These are phyloP conservation scores for Pythium rhizo-oryzae DNA, from an alignment of 352 stramenopile species.

Conservation along the genomic window DNA sequence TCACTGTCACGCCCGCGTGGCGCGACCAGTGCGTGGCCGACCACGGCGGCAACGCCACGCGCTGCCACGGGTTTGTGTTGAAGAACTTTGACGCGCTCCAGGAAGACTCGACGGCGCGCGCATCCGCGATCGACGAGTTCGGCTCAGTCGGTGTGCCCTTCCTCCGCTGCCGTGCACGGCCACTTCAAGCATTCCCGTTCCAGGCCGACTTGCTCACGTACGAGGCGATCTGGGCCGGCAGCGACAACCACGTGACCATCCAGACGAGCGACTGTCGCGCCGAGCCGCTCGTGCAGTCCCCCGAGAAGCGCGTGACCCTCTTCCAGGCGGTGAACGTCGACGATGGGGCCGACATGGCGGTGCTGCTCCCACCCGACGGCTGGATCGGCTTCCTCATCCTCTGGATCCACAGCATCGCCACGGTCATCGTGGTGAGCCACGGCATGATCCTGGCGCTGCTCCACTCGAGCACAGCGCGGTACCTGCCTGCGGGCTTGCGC, in stretches of 20 bases:
- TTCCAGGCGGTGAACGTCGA: slow-evolving; percentile 44
- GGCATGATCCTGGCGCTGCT: slow-evolving; percentile 47
- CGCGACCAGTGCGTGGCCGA: slow-evolving; percentile 33
- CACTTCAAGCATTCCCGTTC: slow-evolving; percentile 40
- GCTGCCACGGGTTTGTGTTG: slow-evolving; percentile 48
- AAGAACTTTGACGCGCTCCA: slow-evolving; percentile 44
- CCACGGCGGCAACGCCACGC: slow-evolving; percentile 31
- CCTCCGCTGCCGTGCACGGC: slow-evolving; percentile 44
- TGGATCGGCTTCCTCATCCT: slow-evolving; percentile 40
- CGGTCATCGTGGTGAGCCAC: slow-evolving; percentile 37
- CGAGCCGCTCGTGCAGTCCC: slow-evolving; percentile 35
- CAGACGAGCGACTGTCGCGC: slow-evolving; percentile 51
- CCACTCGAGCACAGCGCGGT: slow-evolving; percentile 36
- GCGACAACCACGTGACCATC: slow-evolving; percentile 46
- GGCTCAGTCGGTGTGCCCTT: slow-evolving; percentile 43
- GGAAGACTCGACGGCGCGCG: slow-evolving; percentile 35
- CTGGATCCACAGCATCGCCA: slow-evolving; percentile 42
- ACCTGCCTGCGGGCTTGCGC: slow-evolving; percentile 39
- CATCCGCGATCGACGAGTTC: slow-evolving; percentile 37
- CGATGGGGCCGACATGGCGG: slow-evolving; percentile 38
- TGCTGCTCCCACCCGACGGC: slow-evolving; percentile 37
- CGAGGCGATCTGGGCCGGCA: slow-evolving; percentile 49
- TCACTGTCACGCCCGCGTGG: slow-evolving; percentile 3
- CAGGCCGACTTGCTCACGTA: slow-evolving; percentile 58
- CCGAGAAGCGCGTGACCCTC: slow-evolving; percentile 39